Conservation (phyloP, 2,329 filamentous ascomycete genomes). For the Microcyclospora tardicrescens region DNA sequence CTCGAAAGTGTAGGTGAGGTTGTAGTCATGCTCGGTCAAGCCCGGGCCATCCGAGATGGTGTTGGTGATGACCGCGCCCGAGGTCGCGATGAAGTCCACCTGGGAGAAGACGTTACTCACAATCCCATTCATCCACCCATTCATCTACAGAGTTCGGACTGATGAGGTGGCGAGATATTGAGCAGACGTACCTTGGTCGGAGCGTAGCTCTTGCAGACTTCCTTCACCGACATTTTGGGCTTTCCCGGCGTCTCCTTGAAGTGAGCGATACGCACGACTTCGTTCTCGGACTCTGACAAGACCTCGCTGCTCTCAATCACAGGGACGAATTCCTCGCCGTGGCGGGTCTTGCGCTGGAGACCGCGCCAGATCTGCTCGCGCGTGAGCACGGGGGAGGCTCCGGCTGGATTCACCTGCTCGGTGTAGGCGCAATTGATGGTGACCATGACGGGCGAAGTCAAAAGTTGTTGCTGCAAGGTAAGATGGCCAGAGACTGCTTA, state of each 20-base stretch:
- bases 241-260: slow-evolving; percentile 26
- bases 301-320: slow-evolving; percentile 31
- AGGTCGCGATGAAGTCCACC: slow-evolving; percentile 34
- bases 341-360: slow-evolving; percentile 34
- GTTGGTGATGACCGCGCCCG: slow-evolving; percentile 32
- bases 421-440: slow-evolving; percentile 30
- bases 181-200: slow-evolving; percentile 26
- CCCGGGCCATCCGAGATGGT: slow-evolving; percentile 29
- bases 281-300: slow-evolving; percentile 25
- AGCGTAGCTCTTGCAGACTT: slow-evolving; percentile 27
- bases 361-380: slow-evolving; percentile 29
- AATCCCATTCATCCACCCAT: neutral
- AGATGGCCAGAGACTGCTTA: too few relatives aligned
- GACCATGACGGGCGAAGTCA: slow-evolving; percentile 22
- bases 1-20: slow-evolving; percentile 37
- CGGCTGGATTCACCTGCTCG: slow-evolving; percentile 31
- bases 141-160: neutral
- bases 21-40: slow-evolving; percentile 22
- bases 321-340: slow-evolving; percentile 34
- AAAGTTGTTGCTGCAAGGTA: too few relatives aligned
- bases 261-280: slow-evolving; percentile 23
- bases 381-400: slow-evolving; percentile 25
- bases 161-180: neutral
- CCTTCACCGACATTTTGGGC: slow-evolving; percentile 20
- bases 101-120: slow-evolving; percentile 7